Base-by-base conservation (phyloP, 2,329 filamentous ascomycete species). In the Hirsutella minnesotensis region DNA sequence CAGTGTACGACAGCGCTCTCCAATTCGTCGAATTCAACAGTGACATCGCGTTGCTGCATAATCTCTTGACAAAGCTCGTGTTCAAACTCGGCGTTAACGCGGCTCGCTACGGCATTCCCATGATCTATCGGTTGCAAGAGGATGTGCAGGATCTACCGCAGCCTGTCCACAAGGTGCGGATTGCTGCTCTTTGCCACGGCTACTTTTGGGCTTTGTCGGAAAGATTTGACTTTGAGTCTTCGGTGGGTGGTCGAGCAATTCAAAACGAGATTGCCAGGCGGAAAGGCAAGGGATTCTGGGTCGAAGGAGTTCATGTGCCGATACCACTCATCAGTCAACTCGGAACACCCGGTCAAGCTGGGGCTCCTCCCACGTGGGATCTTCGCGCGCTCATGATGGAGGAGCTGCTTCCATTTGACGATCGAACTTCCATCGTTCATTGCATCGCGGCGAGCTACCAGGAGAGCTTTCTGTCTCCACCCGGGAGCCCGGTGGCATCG, bases 41-140 rank as follows among this genome's bases (percentile, higher is more conserved):
- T 0, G 87, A 94, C 52, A 73, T 94, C 24, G 65, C 86, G 22
- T 64, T 94, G 13, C 67, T 94, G 9, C 87, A 95, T 55, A 69
- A 87, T 3, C 70, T 95, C 10, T 72, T 95, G 31, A 69, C 77
- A 10, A 85, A 77, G 43, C 69, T 95, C n/a, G 75, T 87, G 9
- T 72, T 78, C 45, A 80, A 79, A 44, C 71, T 95, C 1, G 89
- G 90, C 4, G 78, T 95, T 40, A 95, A 95, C 57, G 83, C 86
- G 15, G 75, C 75, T 5, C 76, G 82, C 45, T 83, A 77, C 53
- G 87, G 88, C 1, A 63, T 95, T 31, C 87, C 89, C 2, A 95
- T 95, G 88, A 74, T 95, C 10, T 79, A 94, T 59, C 77, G 83
- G 38, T 72, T 96, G 1, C 89, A 95, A 59, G 86, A 94, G 54